Percentiles rank a stretch among this genome's conserved stretches.
Conservation (phyloP, 1,284 basidiomycete genomes). For the Gymnopus androsaceus region DNA sequence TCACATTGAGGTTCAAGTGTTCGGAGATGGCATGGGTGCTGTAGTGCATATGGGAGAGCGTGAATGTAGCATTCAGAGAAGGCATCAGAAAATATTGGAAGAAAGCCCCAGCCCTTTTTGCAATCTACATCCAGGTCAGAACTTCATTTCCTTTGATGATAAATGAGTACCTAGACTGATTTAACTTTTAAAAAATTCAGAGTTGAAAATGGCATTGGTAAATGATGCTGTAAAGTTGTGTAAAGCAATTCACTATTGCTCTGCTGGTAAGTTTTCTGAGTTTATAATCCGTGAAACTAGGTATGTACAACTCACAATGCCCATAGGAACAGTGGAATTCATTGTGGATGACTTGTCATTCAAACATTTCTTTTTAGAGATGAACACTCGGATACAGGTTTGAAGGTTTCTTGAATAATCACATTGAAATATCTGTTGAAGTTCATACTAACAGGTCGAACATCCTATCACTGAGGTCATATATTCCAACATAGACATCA, state of each 20-base stretch:
- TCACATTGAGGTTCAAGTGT: slow-evolving; percentile 73
- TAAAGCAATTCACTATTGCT: slow-evolving; percentile 54
- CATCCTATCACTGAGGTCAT: slow-evolving; percentile 68
- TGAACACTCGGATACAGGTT: slow-evolving; percentile 73
- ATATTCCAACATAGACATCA: slow-evolving; percentile 61
- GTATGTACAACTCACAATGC: no score
- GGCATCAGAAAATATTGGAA: slow-evolving; percentile 78
- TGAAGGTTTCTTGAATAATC: slow-evolving; percentile 4
- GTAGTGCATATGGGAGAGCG: slow-evolving; percentile 71
- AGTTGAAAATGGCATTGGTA: slow-evolving; percentile 35
- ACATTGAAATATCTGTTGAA: not conserved
- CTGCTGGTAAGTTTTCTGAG: slow-evolving; percentile 46
- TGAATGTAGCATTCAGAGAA: slow-evolving; percentile 70
- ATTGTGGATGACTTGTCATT: slow-evolving; percentile 58
- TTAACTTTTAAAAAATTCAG: slow-evolving; percentile 26
- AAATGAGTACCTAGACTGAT: not conserved
- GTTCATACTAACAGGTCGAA: slow-evolving; percentile 50
- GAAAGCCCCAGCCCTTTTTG: slow-evolving; percentile 64
- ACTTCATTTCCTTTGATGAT: not conserved
- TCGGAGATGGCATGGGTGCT: slow-evolving; percentile 62
- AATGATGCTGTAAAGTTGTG: slow-evolving; percentile 56
- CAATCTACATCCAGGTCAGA: slow-evolving; percentile 37
- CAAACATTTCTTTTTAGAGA: slow-evolving; percentile 72
- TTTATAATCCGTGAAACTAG: not conserved
- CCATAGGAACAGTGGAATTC: slow-evolving; percentile 68